A percentile compares a stretch with the other conserved stretches of the same genome.
Conservation (phyloP, 805 yeast species). For the Ogataea zsoltii region DNA sequence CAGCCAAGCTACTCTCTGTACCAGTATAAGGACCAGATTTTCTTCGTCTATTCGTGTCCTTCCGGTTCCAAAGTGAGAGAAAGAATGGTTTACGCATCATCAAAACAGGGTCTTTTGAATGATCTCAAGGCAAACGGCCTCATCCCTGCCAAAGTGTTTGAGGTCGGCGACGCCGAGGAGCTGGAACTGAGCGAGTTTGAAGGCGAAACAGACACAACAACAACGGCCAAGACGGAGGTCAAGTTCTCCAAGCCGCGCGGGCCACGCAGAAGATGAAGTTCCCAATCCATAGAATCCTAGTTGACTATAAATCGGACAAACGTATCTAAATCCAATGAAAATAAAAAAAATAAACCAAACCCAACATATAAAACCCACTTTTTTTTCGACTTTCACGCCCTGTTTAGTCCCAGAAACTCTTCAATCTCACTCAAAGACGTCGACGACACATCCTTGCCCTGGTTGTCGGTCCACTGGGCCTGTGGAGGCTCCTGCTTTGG, state of each 20-base stretch:
- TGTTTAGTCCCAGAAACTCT: conserved; percentile 1
- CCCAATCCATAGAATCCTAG: too few relatives aligned
- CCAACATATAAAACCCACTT: not conserved
- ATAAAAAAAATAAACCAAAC: not conserved
- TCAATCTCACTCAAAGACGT: conserved; percentile 9
- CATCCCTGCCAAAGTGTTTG: conserved; percentile 50
- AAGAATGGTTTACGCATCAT: conserved; percentile 90
- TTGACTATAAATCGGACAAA: too few relatives aligned
- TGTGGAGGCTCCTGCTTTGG: not conserved
- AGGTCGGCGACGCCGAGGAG: conserved; percentile 74
- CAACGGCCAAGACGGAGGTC: conserved; percentile 6
- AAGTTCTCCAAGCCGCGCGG: conserved; percentile 67
- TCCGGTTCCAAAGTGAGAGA: conserved; percentile 86
- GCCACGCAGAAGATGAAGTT: conserved; percentile 53
- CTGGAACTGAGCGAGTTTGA: conserved; percentile 54
- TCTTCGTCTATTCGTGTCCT: conserved; percentile 86
- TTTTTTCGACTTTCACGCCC: not conserved
- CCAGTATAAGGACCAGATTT: conserved; percentile 39
- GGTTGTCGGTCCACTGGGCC: not conserved
- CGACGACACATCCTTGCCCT: conserved; percentile 3
- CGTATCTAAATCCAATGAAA: too few relatives aligned
- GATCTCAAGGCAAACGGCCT: conserved; percentile 44
- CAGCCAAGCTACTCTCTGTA: conserved; percentile 63
- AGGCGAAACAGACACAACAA: conserved; percentile 13
- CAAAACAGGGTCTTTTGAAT: conserved; percentile 59